phyloP scores from a whole-genome alignment of 2,329 filamentous ascomycete genomes.

The Ophiostoma novo-ulmi region DNA sequence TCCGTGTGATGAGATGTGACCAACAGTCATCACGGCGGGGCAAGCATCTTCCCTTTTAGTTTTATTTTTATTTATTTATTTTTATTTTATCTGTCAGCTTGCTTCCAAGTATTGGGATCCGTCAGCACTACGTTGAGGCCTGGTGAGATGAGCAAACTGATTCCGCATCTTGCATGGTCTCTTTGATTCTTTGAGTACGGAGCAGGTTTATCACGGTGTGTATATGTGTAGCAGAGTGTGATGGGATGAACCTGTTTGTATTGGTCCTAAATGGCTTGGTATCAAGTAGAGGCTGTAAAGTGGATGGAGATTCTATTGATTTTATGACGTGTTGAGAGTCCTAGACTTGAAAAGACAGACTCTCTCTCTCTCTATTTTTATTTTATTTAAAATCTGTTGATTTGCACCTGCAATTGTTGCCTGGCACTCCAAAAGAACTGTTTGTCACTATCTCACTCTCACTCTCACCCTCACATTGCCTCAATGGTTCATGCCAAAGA shows the following conservation, averaged over 20 bases:
- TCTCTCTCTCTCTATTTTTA: not conserved
- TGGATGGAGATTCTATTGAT: not conserved
- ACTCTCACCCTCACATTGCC: not conserved
- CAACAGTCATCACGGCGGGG: not conserved
- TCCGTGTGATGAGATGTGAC: conserved; percentile 11
- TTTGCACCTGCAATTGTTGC: not conserved
- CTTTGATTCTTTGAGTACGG: no score
- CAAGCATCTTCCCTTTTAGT: not conserved
- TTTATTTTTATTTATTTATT: no score
- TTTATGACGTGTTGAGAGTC: not conserved
- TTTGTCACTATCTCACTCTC: not conserved
- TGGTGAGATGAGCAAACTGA: no score
- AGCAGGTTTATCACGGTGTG: not conserved
- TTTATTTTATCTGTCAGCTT: not conserved
- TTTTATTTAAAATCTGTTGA: not conserved
- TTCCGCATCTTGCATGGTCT: not conserved
- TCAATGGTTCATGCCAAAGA: not conserved
- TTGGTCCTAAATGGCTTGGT: not conserved
- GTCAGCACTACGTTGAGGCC: not conserved
- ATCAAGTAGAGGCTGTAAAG: no score
- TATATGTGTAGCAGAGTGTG: not conserved
- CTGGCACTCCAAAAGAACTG: not conserved
- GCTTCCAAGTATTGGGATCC: not conserved
- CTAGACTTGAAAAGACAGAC: not conserved
- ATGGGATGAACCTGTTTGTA: not conserved